Base-by-base conservation (phyloP, 495 filamentous ascomycete genomes). In the Penicillium steckii region DNA sequence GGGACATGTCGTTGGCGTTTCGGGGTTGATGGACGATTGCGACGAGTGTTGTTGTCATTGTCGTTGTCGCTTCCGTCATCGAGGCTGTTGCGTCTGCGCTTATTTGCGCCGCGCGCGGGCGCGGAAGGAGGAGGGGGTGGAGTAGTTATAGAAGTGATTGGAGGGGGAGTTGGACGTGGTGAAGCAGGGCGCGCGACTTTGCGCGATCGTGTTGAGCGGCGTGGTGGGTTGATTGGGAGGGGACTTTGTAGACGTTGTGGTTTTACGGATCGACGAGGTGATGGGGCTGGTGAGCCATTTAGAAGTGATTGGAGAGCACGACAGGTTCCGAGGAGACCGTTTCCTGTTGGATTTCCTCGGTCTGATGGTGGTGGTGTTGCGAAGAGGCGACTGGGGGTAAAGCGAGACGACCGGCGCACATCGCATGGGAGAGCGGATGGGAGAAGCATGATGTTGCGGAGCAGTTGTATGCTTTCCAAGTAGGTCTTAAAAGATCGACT, bases 371-470 rank as follows among this genome's bases (percentile, higher is more conserved):
- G 80, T 35, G 83, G 83, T 48, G 85, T 86, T 26, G 84, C 74
- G 35, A 84, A 81, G 21, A 84, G 80, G 57, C 81, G 79, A 62
- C 82, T 84, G 57, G 83, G 81, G 8, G 80, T 74, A 46, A 80
- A 66, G 67, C 66, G 67, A 60, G 56, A 53, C 78, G 84, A 53
- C 50, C 74, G 80, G 68, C 77, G 81, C 65, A 76, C 70, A 69
- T 88, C 86, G 81, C 85, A 87, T 35, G 84, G 70, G 37, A 90
- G 69, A 29, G 86, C 85, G 10, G 86, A 89, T 42, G 85, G 86
- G 56, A 89, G 82, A 44, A 90, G 65, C 87, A 90, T 89, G 42
- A 6, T 69, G 59, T 56, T 40, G 59, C 32, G 44, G 33, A 29
- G 26, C 15, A 38, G 27, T 43, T n/a, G 33, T 19, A 15, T 48